phyloP scores from a whole-genome alignment of 2,329 filamentous ascomycete genomes.

The Pseudogymnoascus sp. region DNA sequence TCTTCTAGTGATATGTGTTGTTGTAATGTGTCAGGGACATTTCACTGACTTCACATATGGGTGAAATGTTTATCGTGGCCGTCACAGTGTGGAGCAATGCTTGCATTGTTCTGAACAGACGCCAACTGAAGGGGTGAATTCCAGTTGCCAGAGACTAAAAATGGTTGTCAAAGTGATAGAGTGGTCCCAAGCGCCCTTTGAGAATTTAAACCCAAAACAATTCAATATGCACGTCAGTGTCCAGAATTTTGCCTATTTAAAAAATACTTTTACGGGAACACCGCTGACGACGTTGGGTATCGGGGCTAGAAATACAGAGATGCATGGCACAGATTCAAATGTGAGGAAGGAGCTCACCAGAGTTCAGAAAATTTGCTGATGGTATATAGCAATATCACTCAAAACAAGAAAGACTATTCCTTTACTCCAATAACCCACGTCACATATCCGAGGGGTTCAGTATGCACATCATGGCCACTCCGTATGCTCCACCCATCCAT shows the following conservation, averaged over 20 bases:
- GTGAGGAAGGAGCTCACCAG: background rate
- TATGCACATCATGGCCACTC: conserved; percentile 35
- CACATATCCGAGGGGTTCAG: conserved; percentile 40
- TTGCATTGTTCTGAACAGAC: background rate
- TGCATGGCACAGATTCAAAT: background rate
- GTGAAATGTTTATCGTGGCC: background rate
- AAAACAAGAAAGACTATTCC: conserved; percentile 12
- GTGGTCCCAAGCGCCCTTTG: background rate
- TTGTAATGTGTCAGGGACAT: background rate
- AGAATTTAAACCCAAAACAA: background rate
- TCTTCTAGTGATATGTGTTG: background rate
- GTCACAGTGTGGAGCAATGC: background rate
- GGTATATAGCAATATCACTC: background rate
- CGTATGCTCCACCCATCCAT: conserved; percentile 35
- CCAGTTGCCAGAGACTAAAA: background rate
- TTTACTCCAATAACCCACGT: conserved; percentile 36
- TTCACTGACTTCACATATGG: background rate
- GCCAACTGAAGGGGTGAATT: background rate
- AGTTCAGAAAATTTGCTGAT: background rate
- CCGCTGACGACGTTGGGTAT: background rate
- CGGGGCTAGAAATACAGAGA: too few relatives aligned
- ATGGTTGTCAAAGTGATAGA: background rate
- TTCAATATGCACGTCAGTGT: background rate
- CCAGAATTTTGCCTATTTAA: background rate
- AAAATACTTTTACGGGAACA: background rate